A percentile compares a stretch with the other conserved stretches of the same genome.
phyloP scores from a whole-genome alignment of 805 yeast genomes.

The Wickerhamiella azyma region DNA sequence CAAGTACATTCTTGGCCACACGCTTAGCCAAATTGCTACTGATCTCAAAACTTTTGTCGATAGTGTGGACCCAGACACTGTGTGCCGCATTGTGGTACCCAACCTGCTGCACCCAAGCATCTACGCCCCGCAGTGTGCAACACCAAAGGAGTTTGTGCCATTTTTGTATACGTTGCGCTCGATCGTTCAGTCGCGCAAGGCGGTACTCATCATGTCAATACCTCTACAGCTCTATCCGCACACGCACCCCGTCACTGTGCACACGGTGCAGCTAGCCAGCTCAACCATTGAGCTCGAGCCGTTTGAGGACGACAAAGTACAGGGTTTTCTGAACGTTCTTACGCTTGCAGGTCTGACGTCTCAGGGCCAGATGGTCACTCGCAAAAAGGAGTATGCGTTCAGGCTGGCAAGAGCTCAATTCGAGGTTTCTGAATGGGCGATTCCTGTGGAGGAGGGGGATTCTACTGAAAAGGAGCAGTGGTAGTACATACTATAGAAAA shows the following conservation, averaged over 20 bases:
- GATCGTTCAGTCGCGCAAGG: conserved; percentile 36
- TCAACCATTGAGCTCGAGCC: conserved; percentile 66
- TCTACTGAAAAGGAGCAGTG: not conserved
- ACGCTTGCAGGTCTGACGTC: conserved; percentile 63
- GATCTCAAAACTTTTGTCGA: not conserved
- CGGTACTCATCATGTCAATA: conserved; percentile 42
- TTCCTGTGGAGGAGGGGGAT: conserved; percentile 82
- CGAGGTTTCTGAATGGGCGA: conserved; percentile 91
- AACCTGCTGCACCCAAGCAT: conserved; percentile 66
- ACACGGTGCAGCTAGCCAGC: conserved; percentile 49
- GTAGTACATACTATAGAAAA: not conserved
- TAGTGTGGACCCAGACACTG: conserved; percentile 20
- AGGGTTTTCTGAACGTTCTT: conserved; percentile 68
- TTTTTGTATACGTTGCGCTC: conserved; percentile 45
- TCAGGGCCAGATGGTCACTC: conserved; percentile 65
- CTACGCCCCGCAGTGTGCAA: conserved; percentile 40
- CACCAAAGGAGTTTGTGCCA: conserved; percentile 39
- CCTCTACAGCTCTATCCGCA: conserved; percentile 57
- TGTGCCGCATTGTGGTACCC: conserved; percentile 61
- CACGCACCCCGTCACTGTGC: conserved; percentile 31
- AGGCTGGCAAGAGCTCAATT: conserved; percentile 70
- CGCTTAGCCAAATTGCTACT: not conserved
- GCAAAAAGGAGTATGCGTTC: conserved; percentile 69
- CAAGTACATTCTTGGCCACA: not conserved
- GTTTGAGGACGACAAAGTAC: conserved; percentile 52